Base-by-base conservation (phyloP, 169 alveolate species). In the Plasmodium cynomolgi region DNA sequence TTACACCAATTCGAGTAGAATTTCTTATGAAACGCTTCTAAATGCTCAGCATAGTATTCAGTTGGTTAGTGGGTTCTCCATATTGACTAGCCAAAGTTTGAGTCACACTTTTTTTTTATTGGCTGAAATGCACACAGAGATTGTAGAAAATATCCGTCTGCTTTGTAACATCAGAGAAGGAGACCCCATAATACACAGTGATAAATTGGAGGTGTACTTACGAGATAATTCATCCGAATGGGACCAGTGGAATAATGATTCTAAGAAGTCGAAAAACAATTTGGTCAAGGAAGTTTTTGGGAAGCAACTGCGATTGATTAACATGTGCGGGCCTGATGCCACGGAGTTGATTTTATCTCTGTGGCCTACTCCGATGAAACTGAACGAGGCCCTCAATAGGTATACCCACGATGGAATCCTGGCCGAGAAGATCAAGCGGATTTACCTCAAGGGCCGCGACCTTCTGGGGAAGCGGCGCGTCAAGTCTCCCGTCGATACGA, bases 361-460 rank as follows among this genome's bases (percentile, higher is more conserved):
- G 26, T 97, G 98, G 98, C 97, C 98, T 33, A 97, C 98, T 8
- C 98, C 98, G 7, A 77, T 86, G 83, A 80, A 82, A 31, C 85
- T 97, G 91, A 71, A 95, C 31, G 79, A 74, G 47, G 97, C 95
- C 3, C 81, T 96, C 2, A 80, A 74, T 80, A 90, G 71, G 34
- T 90, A 90, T 34, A 90, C 94, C 26, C 91, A 90, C 54, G 83
- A 90, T 80, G 94, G 94, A 1, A 90, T 90, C n/a, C 17, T 90
- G 31, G 94, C 94, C 26, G 94, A 90, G 83, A 90, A 81, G 50
- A 15, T 90, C 31, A 90, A 74, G 75, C 17, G 86, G 82, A 90
- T 81, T 56, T 90, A 90, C 80, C 31, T 90, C 31, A 90, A 80
- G 54, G 73, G 73, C 3, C 72, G 44, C 7, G 94, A 80, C 34